Evolutionary conservation across 805 yeast species (phyloP).

Genomic region (Nakazawaea siamensis): DNA sequence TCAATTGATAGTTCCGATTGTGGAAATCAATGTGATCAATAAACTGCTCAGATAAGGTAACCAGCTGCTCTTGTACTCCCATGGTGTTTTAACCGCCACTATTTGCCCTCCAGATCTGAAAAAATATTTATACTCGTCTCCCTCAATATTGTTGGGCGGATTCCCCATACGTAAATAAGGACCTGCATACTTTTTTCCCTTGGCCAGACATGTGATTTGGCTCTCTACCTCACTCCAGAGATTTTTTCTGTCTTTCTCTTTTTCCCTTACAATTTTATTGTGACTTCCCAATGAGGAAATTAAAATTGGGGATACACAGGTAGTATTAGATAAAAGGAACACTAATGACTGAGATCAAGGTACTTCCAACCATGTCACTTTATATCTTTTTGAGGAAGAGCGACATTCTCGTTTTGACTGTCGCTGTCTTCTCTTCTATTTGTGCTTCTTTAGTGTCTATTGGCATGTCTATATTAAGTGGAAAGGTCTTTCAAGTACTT

Average conservation of each 20-base stretch:
- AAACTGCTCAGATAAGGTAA: slow-evolving; percentile 9
- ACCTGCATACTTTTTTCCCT: no score
- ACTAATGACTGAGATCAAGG: no score
- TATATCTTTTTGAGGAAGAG: slow-evolving; percentile 16
- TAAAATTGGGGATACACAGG: background rate
- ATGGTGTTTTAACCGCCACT: slow-evolving; percentile 1
- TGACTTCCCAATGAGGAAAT: slow-evolving; percentile 5
- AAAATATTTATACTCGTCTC: no score
- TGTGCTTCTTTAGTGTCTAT: slow-evolving; percentile 53
- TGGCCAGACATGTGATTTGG: no score
- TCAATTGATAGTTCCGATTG: slow-evolving; percentile 16
- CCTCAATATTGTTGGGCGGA: slow-evolving; percentile 3
- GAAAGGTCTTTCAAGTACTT: slow-evolving; percentile 47
- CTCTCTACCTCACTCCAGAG: no score
- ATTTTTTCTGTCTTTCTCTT: no score
- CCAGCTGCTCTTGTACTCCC: slow-evolving; percentile 8
- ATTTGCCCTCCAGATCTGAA: no score
- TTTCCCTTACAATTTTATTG: slow-evolving; percentile 1
- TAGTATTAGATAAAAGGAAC: no score
- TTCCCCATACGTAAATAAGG: no score
- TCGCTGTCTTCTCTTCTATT: slow-evolving; percentile 24
- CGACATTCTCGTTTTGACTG: slow-evolving; percentile 17
- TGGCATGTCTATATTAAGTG: slow-evolving; percentile 54
- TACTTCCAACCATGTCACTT: no score
- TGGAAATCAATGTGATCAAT: slow-evolving; percentile 8